Evolutionary conservation across 1,139 yeast species (phyloP).

Genomic region (Zygoascus hellenicus): DNA sequence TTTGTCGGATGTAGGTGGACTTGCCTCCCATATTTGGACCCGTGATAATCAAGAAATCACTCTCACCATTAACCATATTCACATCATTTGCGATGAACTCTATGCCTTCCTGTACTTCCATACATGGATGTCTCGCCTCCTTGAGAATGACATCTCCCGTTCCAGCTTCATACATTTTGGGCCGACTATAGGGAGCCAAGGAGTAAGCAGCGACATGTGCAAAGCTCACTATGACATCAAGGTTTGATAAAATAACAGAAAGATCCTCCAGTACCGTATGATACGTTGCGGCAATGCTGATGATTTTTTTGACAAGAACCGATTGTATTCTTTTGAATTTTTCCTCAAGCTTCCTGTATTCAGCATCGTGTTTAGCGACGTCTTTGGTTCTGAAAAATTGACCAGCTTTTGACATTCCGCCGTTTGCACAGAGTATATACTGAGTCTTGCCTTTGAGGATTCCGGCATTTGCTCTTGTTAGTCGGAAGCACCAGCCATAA

Average conservation of each 20-base stretch:
- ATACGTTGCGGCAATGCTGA: constrained; percentile 73
- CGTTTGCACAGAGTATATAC: constrained; percentile 49
- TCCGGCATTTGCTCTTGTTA: constrained; percentile 83
- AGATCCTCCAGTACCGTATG: constrained; percentile 68
- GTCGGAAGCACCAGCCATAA: constrained; percentile 91
- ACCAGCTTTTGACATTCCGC: constrained; percentile 92
- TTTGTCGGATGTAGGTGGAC: constrained; percentile 87
- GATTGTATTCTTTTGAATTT: constrained; percentile 73
- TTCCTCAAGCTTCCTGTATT: constrained; percentile 52
- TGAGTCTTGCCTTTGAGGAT: constrained; percentile 57
- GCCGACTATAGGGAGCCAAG: constrained; percentile 73
- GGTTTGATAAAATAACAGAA: constrained; percentile 56
- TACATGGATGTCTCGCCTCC: constrained; percentile 87
- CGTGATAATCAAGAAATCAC: constrained; percentile 77
- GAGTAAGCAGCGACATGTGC: constrained; percentile 84
- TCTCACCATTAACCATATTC: constrained; percentile 41
- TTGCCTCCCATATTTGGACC: constrained; percentile 99
- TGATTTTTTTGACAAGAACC: constrained; percentile 73
- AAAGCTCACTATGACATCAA: constrained; percentile 81
- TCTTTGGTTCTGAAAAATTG: constrained; percentile 76
- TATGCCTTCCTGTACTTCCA: constrained; percentile 86
- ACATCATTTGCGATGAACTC: constrained; percentile 86
- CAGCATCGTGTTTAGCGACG: constrained; percentile 53
- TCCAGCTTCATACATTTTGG: constrained; percentile 52
- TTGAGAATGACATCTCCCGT: constrained; percentile 51